Evolutionary conservation across 2,329 filamentous ascomycete genomes (phyloP), one percentile per base, ranked within the genome.

Genomic region (Colletotrichum sp.): DNA sequence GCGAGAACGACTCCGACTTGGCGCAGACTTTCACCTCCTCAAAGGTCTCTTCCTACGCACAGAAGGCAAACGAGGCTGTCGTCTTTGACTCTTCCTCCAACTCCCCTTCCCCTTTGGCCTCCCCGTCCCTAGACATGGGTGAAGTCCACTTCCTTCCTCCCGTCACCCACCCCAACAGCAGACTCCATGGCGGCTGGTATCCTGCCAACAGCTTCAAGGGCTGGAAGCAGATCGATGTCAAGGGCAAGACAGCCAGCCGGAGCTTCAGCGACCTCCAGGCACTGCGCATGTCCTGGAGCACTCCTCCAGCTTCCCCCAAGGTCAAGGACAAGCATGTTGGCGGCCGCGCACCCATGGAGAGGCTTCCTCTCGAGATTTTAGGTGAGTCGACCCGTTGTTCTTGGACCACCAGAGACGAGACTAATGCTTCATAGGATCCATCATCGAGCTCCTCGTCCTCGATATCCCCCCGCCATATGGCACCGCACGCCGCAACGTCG

Each of bases 391-490:
- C 18, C 6, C 31, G 12, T 59, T 36, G 57, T 47, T 74, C 70
- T 58, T 73, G 75, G 75, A 78, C 12, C 34, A 27, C 15, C 33
- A 61, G 59, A 55, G 58, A 34, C 73, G 71, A 66, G 72, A 66
- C 74, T 43, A 68, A 75, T 75, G 71, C 51, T 34, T 66, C 4
- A 24, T 77, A 94, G 94, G 91, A 78, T 85, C 91, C 80, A 95
- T 96, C 75, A 93, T 96, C 79, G 92, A 93, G 75, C 88, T 94
- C 65, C 87, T 96, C 67, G 92, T 93, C 34, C 85, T 94, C 71
- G 94, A 96, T 82, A 88, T 95, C 15, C 94, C 84, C 15, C 93
- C 84, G 8, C 91, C 92, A n/a, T 94, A 95, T 81, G 93, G 93
- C 69, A 89, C 94, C 78, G 91, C 93, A 31, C 91, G 92, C 51